These are phyloP conservation scores for Phytophthora hibernalis DNA, from an alignment of 352 stramenopile species.

Conservation along the genomic window DNA sequence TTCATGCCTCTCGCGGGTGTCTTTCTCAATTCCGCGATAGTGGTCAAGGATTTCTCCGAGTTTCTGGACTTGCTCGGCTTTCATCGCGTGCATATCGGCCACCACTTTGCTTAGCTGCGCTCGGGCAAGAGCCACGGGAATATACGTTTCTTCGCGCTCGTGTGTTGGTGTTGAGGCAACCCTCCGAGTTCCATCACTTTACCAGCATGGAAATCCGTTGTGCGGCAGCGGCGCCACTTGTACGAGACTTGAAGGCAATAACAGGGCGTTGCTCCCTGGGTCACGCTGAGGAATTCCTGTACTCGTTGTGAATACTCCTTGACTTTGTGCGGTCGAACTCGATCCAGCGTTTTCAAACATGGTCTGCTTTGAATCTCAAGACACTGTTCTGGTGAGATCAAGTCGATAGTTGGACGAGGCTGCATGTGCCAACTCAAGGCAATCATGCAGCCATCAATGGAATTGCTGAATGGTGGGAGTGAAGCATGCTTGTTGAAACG, in stretches of 20 bases:
- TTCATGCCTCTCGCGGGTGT: slow-evolving; percentile 70
- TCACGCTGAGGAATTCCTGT: neutral
- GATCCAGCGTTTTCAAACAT: too few relatives aligned
- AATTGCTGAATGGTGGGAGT: neutral
- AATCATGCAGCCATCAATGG: slow-evolving; percentile 12
- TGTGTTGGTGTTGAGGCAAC: slow-evolving; percentile 11
- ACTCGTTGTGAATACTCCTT: neutral
- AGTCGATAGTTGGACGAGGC: neutral
- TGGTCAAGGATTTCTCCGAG: slow-evolving; percentile 59
- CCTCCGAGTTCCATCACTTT: slow-evolving; percentile 34
- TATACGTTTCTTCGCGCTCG: slow-evolving; percentile 68
- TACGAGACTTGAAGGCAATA: slow-evolving; percentile 11
- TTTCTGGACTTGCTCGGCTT: slow-evolving; percentile 64
- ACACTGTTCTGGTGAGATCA: neutral
- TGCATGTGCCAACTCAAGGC: neutral
- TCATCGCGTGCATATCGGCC: slow-evolving; percentile 80
- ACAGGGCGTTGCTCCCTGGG: neutral
- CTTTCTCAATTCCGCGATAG: slow-evolving; percentile 63
- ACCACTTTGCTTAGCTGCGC: slow-evolving; percentile 73
- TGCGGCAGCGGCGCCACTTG: slow-evolving; percentile 44
- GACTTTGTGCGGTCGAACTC: neutral
- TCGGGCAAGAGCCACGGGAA: slow-evolving; percentile 71
- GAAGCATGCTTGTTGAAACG: slow-evolving; percentile 4
- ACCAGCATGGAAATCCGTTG: slow-evolving; percentile 58
- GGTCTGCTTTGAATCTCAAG: too few relatives aligned